phyloP scores from a whole-genome alignment of 169 alveolate species.

The Plasmodium inui region DNA sequence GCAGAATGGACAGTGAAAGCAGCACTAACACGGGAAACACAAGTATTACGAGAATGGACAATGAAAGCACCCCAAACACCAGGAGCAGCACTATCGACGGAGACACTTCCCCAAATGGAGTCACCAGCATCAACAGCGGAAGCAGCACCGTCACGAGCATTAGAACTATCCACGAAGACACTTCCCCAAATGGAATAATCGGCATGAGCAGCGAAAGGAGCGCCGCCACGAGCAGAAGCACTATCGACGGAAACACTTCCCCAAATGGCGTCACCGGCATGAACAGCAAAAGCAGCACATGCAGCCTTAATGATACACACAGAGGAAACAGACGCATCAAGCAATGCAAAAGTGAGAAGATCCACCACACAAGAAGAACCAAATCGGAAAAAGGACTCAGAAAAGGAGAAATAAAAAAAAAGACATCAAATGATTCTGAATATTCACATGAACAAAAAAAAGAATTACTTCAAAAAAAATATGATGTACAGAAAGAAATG shows the following conservation, averaged over 20 bases:
- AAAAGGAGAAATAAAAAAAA: not conserved
- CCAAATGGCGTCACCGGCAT: not conserved
- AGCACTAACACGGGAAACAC: no score
- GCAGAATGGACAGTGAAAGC: not conserved
- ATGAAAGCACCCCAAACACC: no score
- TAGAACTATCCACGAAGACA: no score
- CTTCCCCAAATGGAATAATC: no score
- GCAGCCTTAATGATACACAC: not conserved
- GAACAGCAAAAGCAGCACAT: not conserved
- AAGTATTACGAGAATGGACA: no score
- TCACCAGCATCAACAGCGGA: not conserved
- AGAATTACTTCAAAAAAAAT: constrained; percentile 11
- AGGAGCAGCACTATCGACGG: not conserved
- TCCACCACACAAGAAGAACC: not conserved
- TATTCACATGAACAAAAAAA: not conserved
- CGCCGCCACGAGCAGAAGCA: not conserved
- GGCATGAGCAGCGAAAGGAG: not conserved
- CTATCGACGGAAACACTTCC: not conserved
- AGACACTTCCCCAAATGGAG: not conserved
- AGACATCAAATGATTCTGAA: not conserved
- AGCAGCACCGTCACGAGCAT: not conserved
- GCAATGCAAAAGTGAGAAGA: not conserved
- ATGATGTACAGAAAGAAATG: constrained; percentile 37
- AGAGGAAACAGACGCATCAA: not conserved
- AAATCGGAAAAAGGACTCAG: not conserved